Evolutionary conservation across 352 stramenopile species (phyloP).

Genomic region (Pythium grandisporangium): DNA sequence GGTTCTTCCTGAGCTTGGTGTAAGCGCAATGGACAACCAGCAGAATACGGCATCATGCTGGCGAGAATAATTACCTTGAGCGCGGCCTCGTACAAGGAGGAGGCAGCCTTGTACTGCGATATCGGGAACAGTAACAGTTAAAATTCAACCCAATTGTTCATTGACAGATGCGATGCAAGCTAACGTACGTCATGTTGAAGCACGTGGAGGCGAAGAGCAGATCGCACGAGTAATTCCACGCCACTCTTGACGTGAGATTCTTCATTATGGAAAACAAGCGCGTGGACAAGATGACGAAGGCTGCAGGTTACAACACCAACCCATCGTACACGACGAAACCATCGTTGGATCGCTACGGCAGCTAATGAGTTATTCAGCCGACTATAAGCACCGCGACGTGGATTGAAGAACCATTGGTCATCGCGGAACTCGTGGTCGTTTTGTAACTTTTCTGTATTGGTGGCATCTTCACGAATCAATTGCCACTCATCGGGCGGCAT

Average conservation of each 20-base stretch:
- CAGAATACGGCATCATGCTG: too few relatives aligned
- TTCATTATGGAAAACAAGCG: too few relatives aligned
- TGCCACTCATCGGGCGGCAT: slow-evolving; percentile 39
- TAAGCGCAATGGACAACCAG: too few relatives aligned
- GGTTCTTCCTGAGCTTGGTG: slow-evolving; percentile 29
- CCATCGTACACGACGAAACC: slow-evolving; percentile 47
- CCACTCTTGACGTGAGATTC: too few relatives aligned
- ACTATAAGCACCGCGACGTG: slow-evolving; percentile 25
- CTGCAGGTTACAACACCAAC: slow-evolving; percentile 32
- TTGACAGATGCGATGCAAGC: too few relatives aligned
- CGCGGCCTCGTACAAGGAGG: slow-evolving; percentile 33
- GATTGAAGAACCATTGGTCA: slow-evolving; percentile 39
- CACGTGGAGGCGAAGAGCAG: slow-evolving; percentile 33
- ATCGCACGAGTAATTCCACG: slow-evolving; percentile 23
- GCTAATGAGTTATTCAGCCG: slow-evolving; percentile 24
- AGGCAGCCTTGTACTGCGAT: slow-evolving; percentile 48
- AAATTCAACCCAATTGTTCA: not conserved
- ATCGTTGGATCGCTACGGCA: slow-evolving; percentile 26
- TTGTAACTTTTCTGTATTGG: too few relatives aligned
- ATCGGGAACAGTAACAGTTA: too few relatives aligned
- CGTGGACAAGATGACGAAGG: slow-evolving; percentile 26
- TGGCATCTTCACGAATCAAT: not conserved
- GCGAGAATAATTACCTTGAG: slow-evolving; percentile 40
- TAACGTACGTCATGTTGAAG: slow-evolving; percentile 36
- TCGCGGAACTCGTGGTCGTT: too few relatives aligned